Evolutionary conservation across 2,329 filamentous ascomycete species (phyloP), one percentile per base, ranked within the genome.

Genomic region (Colletotrichum sp.): DNA sequence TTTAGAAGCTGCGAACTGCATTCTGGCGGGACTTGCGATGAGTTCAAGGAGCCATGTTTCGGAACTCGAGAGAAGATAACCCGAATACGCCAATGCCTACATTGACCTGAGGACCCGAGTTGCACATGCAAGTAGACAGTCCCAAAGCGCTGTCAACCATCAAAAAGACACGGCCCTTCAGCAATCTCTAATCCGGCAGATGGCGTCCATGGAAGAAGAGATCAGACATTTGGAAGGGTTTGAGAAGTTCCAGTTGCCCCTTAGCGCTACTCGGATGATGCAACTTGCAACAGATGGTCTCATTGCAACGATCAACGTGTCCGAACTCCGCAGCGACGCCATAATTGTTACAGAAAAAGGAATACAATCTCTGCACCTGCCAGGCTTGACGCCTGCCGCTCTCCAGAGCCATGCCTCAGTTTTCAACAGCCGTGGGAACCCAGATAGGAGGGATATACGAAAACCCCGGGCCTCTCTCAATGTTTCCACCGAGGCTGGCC

Each of bases 401-500:
- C 61, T 65, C 1, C 36, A 65, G 16, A 21, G 16, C 6, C 61
- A 48, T 24, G 36, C 18, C 24, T 43, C 36, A 0, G 8, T 48
- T 15, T 66, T 52, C 18, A 48, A 66, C 36, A 30, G 16, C 15
- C 9, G 43, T 9, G 26, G 62, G 36, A 66, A 66, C 38, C 28
- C 16, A 21, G 6, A 26, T 7, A 10, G 62, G 3, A 48, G 62
- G 26, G 30, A 66, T 9, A 38, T 66, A 3, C 8, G 21, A 24
- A 48, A n/a, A 34, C 2, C 26, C 0, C 28, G 1, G 28, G 6
- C 6, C 24, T 30, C 38, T 1, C 7, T 10, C 9, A 28, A 48
- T 7, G 28, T n/a, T 15, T n/a, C 6, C 15, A 28, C 62, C 0
- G 6, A 30, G 9, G 0, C 21, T 3, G 10, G 18, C 4, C 1